Percentiles rank a stretch among this genome's conserved stretches.
These are phyloP conservation scores for Furcasterigmium sp. DNA, from an alignment of 2,329 filamentous ascomycete genomes.

Conservation along the genomic window DNA sequence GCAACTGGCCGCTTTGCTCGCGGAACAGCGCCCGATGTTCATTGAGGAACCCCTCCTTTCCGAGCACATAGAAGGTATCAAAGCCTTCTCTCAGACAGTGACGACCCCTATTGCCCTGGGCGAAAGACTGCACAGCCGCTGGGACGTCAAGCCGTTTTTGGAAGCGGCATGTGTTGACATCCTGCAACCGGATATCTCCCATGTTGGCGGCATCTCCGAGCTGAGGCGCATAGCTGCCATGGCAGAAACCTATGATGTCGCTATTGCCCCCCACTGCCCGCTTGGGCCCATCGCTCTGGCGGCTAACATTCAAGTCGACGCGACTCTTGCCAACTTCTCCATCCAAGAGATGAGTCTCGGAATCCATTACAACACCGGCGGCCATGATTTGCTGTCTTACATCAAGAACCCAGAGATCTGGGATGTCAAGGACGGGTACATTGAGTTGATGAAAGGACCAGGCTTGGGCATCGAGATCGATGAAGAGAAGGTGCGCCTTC, in stretches of 20 bases:
- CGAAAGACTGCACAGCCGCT: constrained; percentile 65
- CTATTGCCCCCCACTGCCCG: constrained; percentile 69
- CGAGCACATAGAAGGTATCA: constrained; percentile 63
- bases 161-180: constrained; percentile 65
- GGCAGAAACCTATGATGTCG: constrained; percentile 69
- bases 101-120: constrained; percentile 65
- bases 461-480: constrained; percentile 68
- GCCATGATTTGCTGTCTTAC: constrained; percentile 62
- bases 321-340: constrained; percentile 57
- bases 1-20: constrained; percentile 62
- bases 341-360: constrained; percentile 77
- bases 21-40: constrained; percentile 66
- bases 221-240: constrained; percentile 63
- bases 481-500: constrained; percentile 58
- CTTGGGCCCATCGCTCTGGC: constrained; percentile 69
- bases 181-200: constrained; percentile 67
- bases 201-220: constrained; percentile 70
- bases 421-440: constrained; percentile 60
- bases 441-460: constrained; percentile 52
- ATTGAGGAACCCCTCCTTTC: constrained; percentile 67
- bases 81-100: constrained; percentile 48
- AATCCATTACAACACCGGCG: constrained; percentile 71
- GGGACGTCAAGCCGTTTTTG: constrained; percentile 69
- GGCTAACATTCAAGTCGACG: constrained; percentile 63
- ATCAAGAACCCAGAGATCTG: constrained; percentile 60